phyloP scores from a whole-genome alignment of 495 filamentous ascomycete genomes.

The Elaphomyces granulatus region DNA sequence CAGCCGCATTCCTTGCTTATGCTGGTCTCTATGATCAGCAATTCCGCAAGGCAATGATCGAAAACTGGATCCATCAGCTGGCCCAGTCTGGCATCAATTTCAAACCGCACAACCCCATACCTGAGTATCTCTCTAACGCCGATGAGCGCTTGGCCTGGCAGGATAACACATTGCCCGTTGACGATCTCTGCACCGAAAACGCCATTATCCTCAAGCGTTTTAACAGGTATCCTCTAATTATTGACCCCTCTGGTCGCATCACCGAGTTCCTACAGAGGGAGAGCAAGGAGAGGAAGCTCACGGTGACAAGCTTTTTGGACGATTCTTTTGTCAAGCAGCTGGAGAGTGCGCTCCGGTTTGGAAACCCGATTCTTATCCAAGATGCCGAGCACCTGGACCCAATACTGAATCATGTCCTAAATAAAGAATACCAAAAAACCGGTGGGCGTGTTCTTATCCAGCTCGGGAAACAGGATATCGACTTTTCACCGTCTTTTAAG shows the following conservation, averaged over 20 bases:
- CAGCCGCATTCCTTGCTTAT: conserved; percentile 95
- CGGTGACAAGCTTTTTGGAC: conserved; percentile 95
- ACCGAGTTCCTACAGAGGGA: conserved; percentile 92
- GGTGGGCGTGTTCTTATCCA: conserved; percentile 96
- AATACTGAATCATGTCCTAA: conserved; percentile 95
- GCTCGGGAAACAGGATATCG: conserved; percentile 96
- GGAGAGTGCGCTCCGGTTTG: conserved; percentile 91
- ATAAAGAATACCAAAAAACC: conserved; percentile 99
- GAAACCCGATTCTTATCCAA: conserved; percentile 96
- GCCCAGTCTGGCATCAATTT: conserved; percentile 76
- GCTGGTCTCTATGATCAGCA: conserved; percentile 95
- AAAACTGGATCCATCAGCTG: conserved; percentile 91
- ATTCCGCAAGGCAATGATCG: conserved; percentile 92
- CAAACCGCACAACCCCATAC: conserved; percentile 88
- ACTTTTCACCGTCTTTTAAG: conserved; percentile 95
- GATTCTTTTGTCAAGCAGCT: conserved; percentile 96
- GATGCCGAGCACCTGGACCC: conserved; percentile 96
- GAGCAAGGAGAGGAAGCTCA: conserved; percentile 83
- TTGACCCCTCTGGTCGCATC: conserved; percentile 88
- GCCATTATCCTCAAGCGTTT: conserved; percentile 94
- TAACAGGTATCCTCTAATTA: conserved; percentile 96
- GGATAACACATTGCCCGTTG: conserved; percentile 87
- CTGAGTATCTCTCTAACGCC: conserved; percentile 91
- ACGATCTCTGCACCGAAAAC: conserved; percentile 97
- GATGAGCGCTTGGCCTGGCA: conserved; percentile 94